Base-by-base conservation (phyloP, 345 rosid species). In the Citrus cavaleriei region DNA sequence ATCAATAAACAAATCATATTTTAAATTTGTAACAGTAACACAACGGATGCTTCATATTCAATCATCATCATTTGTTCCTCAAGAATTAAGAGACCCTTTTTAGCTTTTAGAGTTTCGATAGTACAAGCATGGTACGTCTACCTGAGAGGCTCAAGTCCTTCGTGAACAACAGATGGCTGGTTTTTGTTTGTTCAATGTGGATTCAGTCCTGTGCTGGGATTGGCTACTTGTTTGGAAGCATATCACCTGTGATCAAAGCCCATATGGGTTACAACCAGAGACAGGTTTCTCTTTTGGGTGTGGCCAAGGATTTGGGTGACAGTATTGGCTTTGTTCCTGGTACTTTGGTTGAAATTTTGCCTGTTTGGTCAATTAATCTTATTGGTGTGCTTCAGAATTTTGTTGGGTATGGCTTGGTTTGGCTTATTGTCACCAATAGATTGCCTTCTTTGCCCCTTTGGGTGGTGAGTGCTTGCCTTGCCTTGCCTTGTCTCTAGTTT, bases 171-270 rank as follows among this genome's bases (percentile, higher is more conserved):
- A 87, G 94, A 91, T 94, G 97, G 95, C 86, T 92, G 66, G 94
- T 91, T 38, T 91, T 91, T 79, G 97, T 92, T n/a, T 85, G 93
- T 67, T 87, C 94, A 78, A 91, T 91, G 88, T 94, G 98, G 97
- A 82, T 94, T 32, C 93, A 91, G 61, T 89, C 93, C 4, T 88
- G 90, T 73, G 94, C 95, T 24, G 94, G 97, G 70, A 84, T 94
- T 76, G 95, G 97, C 10, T 92, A 92, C 86, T 70, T 94, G 81
- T 92, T 91, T 81, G 98, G 98, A 58, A 91, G 97, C 78, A 91
- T 92, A 79, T 94, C 98, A 0, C 98, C 95, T 2, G 92, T 82
- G 64, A 91, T 94, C 72, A 92, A 94, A 75, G 78, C 86, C 75
- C 16, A 88, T 58, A 75, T 91, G 80, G 92, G 91, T 55, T 92